Evolutionary conservation across 73 alveolate species (phyloP), one percentile per base, ranked within the genome.

Genomic region (Tetrahymena thermophila): DNA sequence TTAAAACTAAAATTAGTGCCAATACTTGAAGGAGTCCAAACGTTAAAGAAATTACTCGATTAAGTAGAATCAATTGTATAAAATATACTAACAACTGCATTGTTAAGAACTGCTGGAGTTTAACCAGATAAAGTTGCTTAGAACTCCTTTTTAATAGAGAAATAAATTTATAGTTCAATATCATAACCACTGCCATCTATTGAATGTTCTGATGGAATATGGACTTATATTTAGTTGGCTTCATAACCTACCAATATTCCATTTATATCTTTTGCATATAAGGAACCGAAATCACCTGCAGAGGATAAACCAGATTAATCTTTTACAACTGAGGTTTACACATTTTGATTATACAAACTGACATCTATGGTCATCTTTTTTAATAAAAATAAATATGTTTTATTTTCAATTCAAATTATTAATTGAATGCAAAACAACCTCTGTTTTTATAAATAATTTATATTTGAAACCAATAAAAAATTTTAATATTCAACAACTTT

Each of bases 221-320:
- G 97, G 31, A 95, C 93, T 83, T 40, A 28, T 35, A 95, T 55
- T 23, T 14, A 89, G n/a, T 94, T 95, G 4, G 95, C 95, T 34
- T 94, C 71, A 58, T 95, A 95, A 4, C 97, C 97, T 85, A 50
- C 55, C 25, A 95, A 71, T 85, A 85, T 35, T 9, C 97, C 97
- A 95, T 95, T 95, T 9, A 95, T 95, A 83, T 95, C 97, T 85
- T 94, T 95, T 25, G 97, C 97, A 95, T 95, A 95, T n/a, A 95
- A 55, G 43, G 43, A 55, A 10, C 95, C 71, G 34, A 85, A 56
- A 10, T 94, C 85, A 15, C 95, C 97, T 50, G 50, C 84, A 3
- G 97, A 89, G 15, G 40, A 35, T 9, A 95, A 85, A n/a, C 95
- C 94, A 85, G 50, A 43, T 34, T 85, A 38, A 21, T 43, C 94